phyloP scores from a whole-genome alignment of 2,329 filamentous ascomycete genomes.

The Aspergillus latus region DNA sequence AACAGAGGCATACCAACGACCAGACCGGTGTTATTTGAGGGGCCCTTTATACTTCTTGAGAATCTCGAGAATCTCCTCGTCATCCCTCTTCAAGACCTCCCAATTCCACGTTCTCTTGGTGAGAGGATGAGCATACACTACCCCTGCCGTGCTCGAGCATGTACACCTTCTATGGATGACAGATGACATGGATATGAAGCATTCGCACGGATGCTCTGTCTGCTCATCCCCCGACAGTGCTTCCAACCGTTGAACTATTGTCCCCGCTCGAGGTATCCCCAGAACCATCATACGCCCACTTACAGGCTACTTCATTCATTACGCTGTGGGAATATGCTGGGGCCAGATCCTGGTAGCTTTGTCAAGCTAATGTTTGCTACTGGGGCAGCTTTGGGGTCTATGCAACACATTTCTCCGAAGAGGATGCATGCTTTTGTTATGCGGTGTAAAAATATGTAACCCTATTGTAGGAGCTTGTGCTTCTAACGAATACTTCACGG shows the following conservation, averaged over 20 bases:
- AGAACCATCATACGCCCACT: not conserved
- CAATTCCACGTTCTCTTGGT: not conserved
- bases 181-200: not conserved
- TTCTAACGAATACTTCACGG: not conserved
- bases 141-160: not conserved
- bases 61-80: no score
- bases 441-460: conserved; percentile 2
- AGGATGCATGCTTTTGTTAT: not conserved
- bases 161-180: not conserved
- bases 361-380: not conserved
- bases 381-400: not conserved
- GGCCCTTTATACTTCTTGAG: conserved; percentile 1
- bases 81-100: not conserved
- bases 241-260: not conserved
- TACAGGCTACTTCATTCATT: not conserved
- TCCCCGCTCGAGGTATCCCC: not conserved
- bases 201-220: not conserved
- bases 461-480: not conserved
- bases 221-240: not conserved
- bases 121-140: conserved; percentile 4
- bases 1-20: not conserved
- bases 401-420: not conserved
- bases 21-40: not conserved
- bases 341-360: not conserved
- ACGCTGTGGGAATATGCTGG: not conserved